Base-by-base conservation (phyloP, 257 asterid species). In the Fraxinus pennsylvanica region DNA sequence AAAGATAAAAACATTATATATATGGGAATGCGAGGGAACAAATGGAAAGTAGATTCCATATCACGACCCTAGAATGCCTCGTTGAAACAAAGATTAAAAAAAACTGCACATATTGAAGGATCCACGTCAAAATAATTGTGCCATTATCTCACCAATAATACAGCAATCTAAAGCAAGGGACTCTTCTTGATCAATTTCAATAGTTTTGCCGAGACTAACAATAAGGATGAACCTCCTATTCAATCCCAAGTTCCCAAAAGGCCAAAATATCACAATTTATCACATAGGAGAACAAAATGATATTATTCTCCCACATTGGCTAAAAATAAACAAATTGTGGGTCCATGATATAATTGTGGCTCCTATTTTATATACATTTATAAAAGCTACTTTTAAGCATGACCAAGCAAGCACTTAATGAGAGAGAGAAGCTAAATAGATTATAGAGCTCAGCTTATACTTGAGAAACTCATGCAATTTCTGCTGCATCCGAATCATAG, bases 381-480 rank as follows among this genome's bases (percentile, higher is more conserved):
- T 9, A 41, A 9, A 39, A 8, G 45, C 47, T 41, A 41, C 13
- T 41, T 41, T 41, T 41, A 41, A 41, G 13, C 47, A 9, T 41
- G 14, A 41, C 14, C 47, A 41, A 21, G 32, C 68, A 21, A 59
- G 27, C 7, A 59, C 10, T 22, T 9, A 6, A 10, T 9, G 47
- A 39, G 69, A 63, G 27, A 82, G 9, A 65, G 25, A 78, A 61
- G 78, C 65, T 45, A 13, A 78, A 74, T 54, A 80, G 52, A 61
- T 30, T 30, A 30, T 30, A 30, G 3, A 30, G 33, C 33, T 30
- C 33, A 30, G 76, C 75, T 77, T 35, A 76, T 89, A 96, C 99
- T 87, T 93, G 83, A 96, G 92, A 86, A 96, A 90, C 57, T 93
- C 97, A 7, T 87, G 74, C 88, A 96, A 82, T 88, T 91, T 96